Evolutionary conservation across 2,329 filamentous ascomycete species (phyloP).

Genomic region (Lojkania enalia): DNA sequence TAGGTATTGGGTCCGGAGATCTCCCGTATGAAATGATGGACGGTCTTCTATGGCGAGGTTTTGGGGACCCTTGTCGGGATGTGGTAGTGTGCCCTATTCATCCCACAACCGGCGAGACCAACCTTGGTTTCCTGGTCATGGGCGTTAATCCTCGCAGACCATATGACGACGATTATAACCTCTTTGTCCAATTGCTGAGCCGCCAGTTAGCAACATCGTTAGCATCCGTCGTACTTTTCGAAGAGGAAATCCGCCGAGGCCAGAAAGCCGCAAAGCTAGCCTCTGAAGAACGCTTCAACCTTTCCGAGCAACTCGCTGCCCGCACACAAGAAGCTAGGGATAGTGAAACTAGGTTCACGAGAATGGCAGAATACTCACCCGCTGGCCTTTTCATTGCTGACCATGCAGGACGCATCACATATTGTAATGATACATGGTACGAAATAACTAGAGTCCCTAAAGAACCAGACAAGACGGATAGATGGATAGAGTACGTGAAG

Average conservation of each 20-base stretch:
- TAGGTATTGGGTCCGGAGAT: conserved; percentile 68
- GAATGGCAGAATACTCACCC: conserved; percentile 82
- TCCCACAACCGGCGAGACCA: conserved; percentile 72
- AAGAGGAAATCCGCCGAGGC: conserved; percentile 77
- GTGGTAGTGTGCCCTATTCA: conserved; percentile 79
- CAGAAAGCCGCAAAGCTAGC: conserved; percentile 74
- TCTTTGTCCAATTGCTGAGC: conserved; percentile 75
- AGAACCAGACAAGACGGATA: conserved; percentile 60
- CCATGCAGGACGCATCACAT: conserved; percentile 69
- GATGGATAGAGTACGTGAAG: conserved; percentile 73
- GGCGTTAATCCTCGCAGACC: conserved; percentile 77
- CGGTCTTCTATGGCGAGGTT: conserved; percentile 70
- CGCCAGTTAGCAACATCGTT: conserved; percentile 78
- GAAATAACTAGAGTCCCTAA: conserved; percentile 69
- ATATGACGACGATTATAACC: conserved; percentile 77
- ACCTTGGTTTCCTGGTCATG: conserved; percentile 77
- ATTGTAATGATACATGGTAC: conserved; percentile 78
- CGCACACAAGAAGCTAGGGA: conserved; percentile 60
- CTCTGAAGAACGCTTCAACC: conserved; percentile 73
- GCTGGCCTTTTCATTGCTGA: conserved; percentile 87
- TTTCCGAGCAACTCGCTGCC: conserved; percentile 73
- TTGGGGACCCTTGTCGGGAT: conserved; percentile 69
- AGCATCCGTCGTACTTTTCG: conserved; percentile 79
- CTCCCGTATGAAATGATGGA: conserved; percentile 67
- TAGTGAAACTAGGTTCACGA: conserved; percentile 76